Evolutionary conservation across 2,329 filamentous ascomycete genomes (phyloP).

Genomic region (Arthroderma sp.): DNA sequence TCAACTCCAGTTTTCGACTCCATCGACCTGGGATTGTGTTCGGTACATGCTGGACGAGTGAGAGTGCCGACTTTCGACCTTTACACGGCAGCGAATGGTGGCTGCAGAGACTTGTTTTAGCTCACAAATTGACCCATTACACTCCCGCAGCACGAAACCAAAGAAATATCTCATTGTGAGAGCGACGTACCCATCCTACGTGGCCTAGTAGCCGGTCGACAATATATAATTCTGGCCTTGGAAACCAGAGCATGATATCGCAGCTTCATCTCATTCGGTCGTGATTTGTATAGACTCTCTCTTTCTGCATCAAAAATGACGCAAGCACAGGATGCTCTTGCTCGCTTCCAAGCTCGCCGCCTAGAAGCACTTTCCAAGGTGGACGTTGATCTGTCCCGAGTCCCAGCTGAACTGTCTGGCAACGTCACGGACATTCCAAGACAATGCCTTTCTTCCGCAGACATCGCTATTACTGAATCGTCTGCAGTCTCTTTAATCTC

Average conservation of each 20-base stretch:
- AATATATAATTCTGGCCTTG: not conserved
- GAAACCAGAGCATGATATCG: not conserved
- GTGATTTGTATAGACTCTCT: not conserved
- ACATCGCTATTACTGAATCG: conserved; percentile 2
- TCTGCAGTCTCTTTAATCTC: not conserved
- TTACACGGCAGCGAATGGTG: not conserved
- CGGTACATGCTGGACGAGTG: not conserved
- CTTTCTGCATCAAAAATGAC: not conserved
- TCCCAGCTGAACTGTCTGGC: not conserved
- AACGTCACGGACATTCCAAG: conserved; percentile 2
- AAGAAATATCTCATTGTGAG: not conserved
- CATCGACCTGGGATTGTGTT: not conserved
- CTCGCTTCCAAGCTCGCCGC: not conserved
- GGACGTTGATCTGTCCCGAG: not conserved
- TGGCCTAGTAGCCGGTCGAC: not conserved
- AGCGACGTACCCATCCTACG: not conserved
- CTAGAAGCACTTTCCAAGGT: not conserved
- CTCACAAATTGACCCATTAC: not conserved
- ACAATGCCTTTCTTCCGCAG: not conserved
- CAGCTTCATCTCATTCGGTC: not conserved
- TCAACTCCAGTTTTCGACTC: not conserved
- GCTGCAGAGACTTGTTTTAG: not conserved
- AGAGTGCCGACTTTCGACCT: not conserved
- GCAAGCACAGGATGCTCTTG: not conserved
- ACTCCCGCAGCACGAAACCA: not conserved